Evolutionary conservation across 805 yeast genomes (phyloP), one percentile per base, ranked within the genome.

Genomic region (Sugiyamaella valdiviana): DNA sequence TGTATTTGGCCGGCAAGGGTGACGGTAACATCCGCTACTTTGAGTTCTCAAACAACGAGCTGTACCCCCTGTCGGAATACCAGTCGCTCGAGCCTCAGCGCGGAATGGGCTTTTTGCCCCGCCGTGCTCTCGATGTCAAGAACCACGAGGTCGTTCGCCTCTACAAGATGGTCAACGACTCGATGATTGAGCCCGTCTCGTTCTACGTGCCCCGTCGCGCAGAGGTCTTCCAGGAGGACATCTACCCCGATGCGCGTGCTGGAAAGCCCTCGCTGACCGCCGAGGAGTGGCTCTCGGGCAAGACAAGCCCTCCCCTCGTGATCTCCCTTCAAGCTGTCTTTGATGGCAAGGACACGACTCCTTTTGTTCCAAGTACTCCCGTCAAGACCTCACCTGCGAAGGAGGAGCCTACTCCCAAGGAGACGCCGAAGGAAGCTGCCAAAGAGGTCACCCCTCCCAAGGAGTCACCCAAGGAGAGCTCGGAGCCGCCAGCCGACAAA

Each of bases 21-120:
- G 99, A 93, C 66, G 98, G 98, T 59, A 93, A 91, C 65, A 87
- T 93, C 60, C 85, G 96, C 62, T 91, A 91, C 69, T 93, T 73
- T 63, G 99, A 93, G 71, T 88, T 78, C 65, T 88, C 82, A 53
- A 79, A 85, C 59, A 97, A 91, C 60, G 84, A 82, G 60, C 73
- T 93, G 48, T 82, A 74, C 67, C 87, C 85, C 57, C 70, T 93
- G 51, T 85, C 95, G n/a, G 96, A 91, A 64, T 93, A 77, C 66
- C 82, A 82, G 52, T 88, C 97, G 2, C 78, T 81, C 2, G 95
- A 87, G 29, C 93, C 99, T 1, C 99, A 93, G 73, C 84, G 99
- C 66, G 99, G 99, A 1, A 82, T 91, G 63, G 95, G 96, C 0
- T 77, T 84, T 43, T 79, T 91, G 10, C 98, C 99, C 46, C 88